phyloP scores from a whole-genome alignment of 495 filamentous ascomycete genomes.

The Pseudoneurospora amorphoporcata region DNA sequence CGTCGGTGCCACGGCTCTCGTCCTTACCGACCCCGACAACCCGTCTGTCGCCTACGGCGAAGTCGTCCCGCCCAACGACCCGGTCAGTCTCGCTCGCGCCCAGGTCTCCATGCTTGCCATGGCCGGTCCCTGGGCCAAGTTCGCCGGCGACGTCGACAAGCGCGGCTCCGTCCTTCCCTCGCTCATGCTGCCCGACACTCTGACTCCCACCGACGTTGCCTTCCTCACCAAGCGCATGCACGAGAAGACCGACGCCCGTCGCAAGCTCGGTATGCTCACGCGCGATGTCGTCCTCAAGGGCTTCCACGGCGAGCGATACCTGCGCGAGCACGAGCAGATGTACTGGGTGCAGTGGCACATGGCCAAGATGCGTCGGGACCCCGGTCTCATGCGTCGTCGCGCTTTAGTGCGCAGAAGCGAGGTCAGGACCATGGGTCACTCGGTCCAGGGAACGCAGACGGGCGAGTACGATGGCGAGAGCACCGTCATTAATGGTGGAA shows the following conservation, averaged over 20 bases:
- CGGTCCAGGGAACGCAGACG: background rate
- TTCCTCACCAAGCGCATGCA: constrained; percentile 51
- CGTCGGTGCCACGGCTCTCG: constrained; percentile 51
- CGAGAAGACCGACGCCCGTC: constrained; percentile 46
- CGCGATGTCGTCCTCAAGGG: constrained; percentile 50
- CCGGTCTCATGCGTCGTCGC: background rate
- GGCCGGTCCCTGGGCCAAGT: constrained; percentile 45
- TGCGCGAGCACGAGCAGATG: constrained; percentile 62
- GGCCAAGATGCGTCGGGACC: constrained; percentile 8
- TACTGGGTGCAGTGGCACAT: constrained; percentile 42
- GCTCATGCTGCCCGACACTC: constrained; percentile 35
- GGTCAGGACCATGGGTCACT: background rate
- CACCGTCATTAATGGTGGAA: background rate
- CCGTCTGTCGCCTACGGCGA: constrained; percentile 46
- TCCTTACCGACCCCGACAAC: constrained; percentile 51
- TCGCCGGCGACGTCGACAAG: constrained; percentile 10
- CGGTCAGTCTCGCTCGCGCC: constrained; percentile 46
- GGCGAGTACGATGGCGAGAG: background rate
- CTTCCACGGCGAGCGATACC: constrained; percentile 52
- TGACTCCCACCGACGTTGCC: constrained; percentile 42
- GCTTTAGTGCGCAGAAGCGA: background rate
- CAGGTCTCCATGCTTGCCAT: constrained; percentile 53
- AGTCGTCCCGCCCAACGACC: constrained; percentile 54
- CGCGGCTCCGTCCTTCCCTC: constrained; percentile 19
- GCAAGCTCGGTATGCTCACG: constrained; percentile 50